These are phyloP conservation scores for Combretum micranthum DNA, from an alignment of 345 rosid species.

Conservation along the genomic window DNA sequence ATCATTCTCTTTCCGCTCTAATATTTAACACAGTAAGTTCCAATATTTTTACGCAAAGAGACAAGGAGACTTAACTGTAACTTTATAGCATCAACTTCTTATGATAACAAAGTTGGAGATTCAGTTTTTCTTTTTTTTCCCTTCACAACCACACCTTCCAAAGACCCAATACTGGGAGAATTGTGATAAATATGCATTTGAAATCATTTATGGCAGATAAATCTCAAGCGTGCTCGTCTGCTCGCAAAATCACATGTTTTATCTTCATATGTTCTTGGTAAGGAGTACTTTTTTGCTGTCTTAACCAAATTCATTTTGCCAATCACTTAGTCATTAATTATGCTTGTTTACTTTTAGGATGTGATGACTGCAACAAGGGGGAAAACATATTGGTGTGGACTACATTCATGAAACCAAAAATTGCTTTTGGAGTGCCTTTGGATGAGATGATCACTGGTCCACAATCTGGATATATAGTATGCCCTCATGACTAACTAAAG, in stretches of 20 bases:
- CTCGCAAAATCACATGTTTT: conserved; percentile 66
- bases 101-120: no score
- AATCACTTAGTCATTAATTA: background rate
- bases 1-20: conserved; percentile 71
- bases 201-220: conserved; percentile 42
- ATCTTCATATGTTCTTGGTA: conserved; percentile 56
- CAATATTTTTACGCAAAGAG: background rate
- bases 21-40: conserved; percentile 55
- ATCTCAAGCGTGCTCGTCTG: conserved; percentile 90
- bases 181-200: no score
- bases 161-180: no score
- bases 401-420: conserved; percentile 70
- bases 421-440: conserved; percentile 66
- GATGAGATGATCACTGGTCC: conserved; percentile 56
- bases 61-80: no score
- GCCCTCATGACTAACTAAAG: conserved; percentile 3
- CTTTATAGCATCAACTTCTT: no score
- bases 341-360: conserved; percentile 37
- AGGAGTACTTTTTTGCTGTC: conserved; percentile 4
- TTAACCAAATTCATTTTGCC: background rate
- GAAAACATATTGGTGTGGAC: conserved; percentile 78
- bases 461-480: conserved; percentile 47
- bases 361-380: conserved; percentile 62
- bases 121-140: no score
- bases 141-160: no score